Base-by-base conservation (phyloP, 371 early-diverging fungal species). In the Rhizopus stolonifer region DNA sequence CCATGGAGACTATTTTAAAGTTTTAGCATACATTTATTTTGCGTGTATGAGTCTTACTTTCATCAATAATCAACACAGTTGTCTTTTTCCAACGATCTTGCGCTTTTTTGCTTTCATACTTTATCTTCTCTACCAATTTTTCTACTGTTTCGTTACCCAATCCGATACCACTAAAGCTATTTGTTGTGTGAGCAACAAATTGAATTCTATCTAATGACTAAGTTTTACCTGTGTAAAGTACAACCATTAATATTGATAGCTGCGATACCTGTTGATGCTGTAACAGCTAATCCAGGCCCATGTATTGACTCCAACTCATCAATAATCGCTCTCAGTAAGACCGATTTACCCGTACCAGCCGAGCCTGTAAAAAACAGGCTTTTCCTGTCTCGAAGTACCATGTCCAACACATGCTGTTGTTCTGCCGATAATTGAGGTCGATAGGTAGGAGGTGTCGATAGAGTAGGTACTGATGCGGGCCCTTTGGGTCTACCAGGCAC, bases 241-340 rank as follows among this genome's bases (percentile, higher is more conserved):
- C 70, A 77, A 1, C 95, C 95, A 26, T 85, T 84, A 54, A 95
- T 88, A 54, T 92, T 88, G 65, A 83, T 84, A 0, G 94, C 95
- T 5, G 95, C 94, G 60, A 93, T 88, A 13, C 92, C 93, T 0
- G 96, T 96, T 1, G 95, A 84, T 7, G 96, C 95, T 15, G 92
- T 91, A 1, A 92, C 81, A 0, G 89, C 90, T 2, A 92, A 72
- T 22, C 72, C 66, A 1, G 74, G 69, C 0, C 65, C 58, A 14
- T 58, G 32, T 21, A 55, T 60, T 3, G 60, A 58, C 9, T 56
- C 62, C 39, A 91, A 60, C 13, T 63, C 61, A 4, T 65, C 58
- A 60, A 95, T 91, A 33, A 94, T 77, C 43, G 67, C 71, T 19
- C 83, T 73, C 42, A 91, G 55, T 44, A 92, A 53, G 11, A 89